Evolutionary conservation across 129 eudicot species (phyloP), one percentile per base, ranked within the genome.

Genomic region (Scalesia atractyloides): DNA sequence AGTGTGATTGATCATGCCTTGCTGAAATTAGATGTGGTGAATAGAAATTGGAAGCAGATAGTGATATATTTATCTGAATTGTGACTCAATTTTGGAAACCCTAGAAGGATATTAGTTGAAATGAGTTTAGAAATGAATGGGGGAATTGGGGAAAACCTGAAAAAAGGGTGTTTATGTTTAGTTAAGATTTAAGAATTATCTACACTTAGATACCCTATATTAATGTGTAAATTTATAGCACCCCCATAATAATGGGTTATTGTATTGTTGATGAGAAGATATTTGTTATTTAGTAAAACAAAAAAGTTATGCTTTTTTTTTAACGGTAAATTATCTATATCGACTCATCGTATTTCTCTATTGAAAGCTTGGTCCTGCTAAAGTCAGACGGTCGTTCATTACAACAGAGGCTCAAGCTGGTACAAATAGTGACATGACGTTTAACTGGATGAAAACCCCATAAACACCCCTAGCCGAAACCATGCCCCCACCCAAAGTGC

Each of bases 31-130:
- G 67, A 43, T 51, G 17, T 44, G 66, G 64, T 18, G 4, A 67
- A 36, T 5, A 76, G 64, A 66, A 78, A 51, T 72, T 53, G 70
- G 77, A 68, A 12, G 51, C 52, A 69, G 82, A 68, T 64, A 50
- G 62, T 30, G 9, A 3, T 12, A 58, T 70, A 36, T 68, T 73
- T 54, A 47, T 72, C 70, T 54, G 66, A 73, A 76, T 57, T 56
- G 74, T 76, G 57, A 69, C 67, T 68, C 77, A 68, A 68, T 56
- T 76, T 74, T 56, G 46, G 76, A 70, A 78, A 77, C 83, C 73
- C 80, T 64, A 80, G 61, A 63, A 68, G 66, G 39, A 43, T 63
- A 43, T 63, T 46, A 36, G 49, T 33, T 64, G 77, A 77, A 61
- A 73, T 60, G 18, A 75, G 72, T 63, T 17, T 64, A 65, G 63